Evolutionary conservation across 208 protist species (phyloP).

Genomic region (Leptomonas seymouri): DNA sequence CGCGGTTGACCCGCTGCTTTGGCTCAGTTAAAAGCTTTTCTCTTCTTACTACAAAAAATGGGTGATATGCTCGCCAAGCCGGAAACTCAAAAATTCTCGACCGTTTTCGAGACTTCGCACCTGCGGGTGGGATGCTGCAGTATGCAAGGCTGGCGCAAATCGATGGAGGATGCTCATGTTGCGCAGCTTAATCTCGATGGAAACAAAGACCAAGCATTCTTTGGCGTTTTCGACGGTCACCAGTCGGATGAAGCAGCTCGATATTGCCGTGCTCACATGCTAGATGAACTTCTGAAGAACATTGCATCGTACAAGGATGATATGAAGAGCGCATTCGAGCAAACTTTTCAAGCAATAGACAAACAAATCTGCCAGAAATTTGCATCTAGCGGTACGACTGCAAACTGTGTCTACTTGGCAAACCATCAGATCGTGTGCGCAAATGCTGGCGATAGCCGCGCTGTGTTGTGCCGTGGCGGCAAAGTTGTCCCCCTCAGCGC

Average conservation of each 20-base stretch:
- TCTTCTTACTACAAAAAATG: constrained; percentile 46
- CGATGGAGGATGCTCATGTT: constrained; percentile 93
- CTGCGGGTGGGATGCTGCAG: constrained; percentile 84
- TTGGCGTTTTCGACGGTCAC: constrained; percentile 93
- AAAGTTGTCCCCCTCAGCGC: constrained; percentile 73
- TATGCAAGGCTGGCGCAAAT: constrained; percentile 93
- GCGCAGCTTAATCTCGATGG: constrained; percentile 80
- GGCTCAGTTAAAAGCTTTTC: constrained; percentile 23
- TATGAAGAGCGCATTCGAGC: constrained; percentile 57
- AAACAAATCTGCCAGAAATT: constrained; percentile 68
- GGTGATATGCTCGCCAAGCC: constrained; percentile 88
- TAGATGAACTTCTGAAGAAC: constrained; percentile 67
- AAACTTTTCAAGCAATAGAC: constrained; percentile 74
- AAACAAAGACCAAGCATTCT: constrained; percentile 73
- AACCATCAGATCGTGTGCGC: constrained; percentile 75
- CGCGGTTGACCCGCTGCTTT: constrained; percentile 12
- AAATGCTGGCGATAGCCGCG: constrained; percentile 93
- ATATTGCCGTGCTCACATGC: constrained; percentile 78
- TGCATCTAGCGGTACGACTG: constrained; percentile 78
- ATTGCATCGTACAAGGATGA: constrained; percentile 29
- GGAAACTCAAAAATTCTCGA: constrained; percentile 91
- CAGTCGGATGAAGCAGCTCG: constrained; percentile 80
- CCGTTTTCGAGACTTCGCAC: constrained; percentile 85
- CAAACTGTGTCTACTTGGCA: constrained; percentile 78
- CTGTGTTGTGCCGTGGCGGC: constrained; percentile 81